Base-by-base conservation (phyloP, 305 asterid genomes). In the Solanum hybrid region DNA sequence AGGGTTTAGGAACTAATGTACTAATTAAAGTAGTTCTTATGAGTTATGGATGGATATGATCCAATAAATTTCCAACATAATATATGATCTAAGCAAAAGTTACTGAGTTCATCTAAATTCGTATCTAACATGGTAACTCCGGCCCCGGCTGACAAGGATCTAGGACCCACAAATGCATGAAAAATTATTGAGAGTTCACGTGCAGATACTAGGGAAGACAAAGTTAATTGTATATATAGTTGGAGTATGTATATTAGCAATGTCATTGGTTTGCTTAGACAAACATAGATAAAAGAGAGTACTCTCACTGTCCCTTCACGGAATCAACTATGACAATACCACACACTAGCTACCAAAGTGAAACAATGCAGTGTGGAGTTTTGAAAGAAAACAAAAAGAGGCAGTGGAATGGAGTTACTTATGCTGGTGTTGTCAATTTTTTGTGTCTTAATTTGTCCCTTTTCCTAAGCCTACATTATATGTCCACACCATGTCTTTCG, bases 111-210 rank as follows among this genome's bases (percentile, higher is more conserved):
- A 9, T 77, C 2, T 10, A n/a, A 78, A 34, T 22, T 0, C 2
- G 1, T 10, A 15, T 19, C 15, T 4, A 76, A 76, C 38, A 77
- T 19, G 24, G 9, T 32, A 77, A 5, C 15, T 77, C 45, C 9
- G 5, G 45, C 45, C 82, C 27, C 31, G 8, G 27, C 5, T 19
- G 29, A 17, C 89, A 73, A 78, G 19, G 89, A 73, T 6, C 1
- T 72, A 86, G 97, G 91, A 88, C 98, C 98, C 98, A 95, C 99
- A 34, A 78, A 92, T 96, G 98, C 98, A 95, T 95, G 98, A 94
- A 93, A 97, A 96, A 96, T 96, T 91, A 96, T 97, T 95, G 98
- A 93, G 88, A 91, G 91, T 95, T 97, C 99, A 97, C 98, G 97
- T 95, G 98, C 93, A 94, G 36, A 60, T 82, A 45, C 29, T 45